Evolutionary conservation across 208 protist species (phyloP), one percentile per base, ranked within the genome.

Genomic region (Wallacemonas sp.): DNA sequence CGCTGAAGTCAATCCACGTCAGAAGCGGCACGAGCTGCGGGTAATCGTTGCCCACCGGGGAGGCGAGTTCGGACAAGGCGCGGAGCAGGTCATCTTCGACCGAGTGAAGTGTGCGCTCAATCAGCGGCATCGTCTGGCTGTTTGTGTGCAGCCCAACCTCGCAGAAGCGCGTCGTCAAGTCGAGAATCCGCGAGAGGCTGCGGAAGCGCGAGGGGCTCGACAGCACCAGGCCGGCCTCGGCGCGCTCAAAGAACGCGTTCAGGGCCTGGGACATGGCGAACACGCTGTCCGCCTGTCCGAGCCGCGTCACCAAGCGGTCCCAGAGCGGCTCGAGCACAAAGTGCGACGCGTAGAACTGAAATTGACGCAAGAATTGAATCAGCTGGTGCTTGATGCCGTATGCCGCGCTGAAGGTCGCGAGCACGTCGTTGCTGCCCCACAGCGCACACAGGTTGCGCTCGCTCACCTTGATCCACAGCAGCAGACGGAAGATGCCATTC

Each of bases 341-440:
- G 45, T 93, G 90, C n/a, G 85, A 79, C 1, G 90, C 87, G 61
- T 91, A 93, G 57, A 96, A 96, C 65, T 92, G 87, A 68, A 91
- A 96, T 68, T 96, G 90, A 4, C 86, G 82, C 18, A 96, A 67
- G 65, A 96, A 93, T 54, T 96, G 90, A 49, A 85, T 79, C 11
- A 96, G 68, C 61, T 96, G 85, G 52, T 96, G 90, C 70, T 89
- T 91, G 59, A 95, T 79, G 54, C 86, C 78, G 64, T 92, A 90
- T 18, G 87, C 85, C 28, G 72, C 66, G 57, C 67, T 85, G 72
- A 82, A 83, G 48, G 67, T 68, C 31, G 74, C 70, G 36, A 85
- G 67, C 25, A 75, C 67, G 29, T 79, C 76, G 52, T 86, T 87
- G 3, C 49, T 70, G 33, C 70, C 67, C 86, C 85, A 93, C 50